Base-by-base conservation (phyloP, 805 yeast genomes). In the Brettanomyces naardenensis region DNA sequence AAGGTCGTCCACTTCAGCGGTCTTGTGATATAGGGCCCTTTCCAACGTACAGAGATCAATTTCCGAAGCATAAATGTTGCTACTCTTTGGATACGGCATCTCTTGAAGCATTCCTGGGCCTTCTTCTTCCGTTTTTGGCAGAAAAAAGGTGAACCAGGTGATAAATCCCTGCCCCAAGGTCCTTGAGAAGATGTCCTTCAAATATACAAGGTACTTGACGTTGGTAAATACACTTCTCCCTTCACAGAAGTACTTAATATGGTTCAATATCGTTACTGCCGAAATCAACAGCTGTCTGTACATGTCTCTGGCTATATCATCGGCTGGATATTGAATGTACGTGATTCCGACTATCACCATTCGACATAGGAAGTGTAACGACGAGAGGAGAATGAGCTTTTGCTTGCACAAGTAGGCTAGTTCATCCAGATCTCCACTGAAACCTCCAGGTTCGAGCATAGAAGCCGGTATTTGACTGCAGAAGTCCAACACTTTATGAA, bases 241-340 rank as follows among this genome's bases (percentile, higher is more conserved):
- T 14, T 33, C 30, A 18, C 36, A 33, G 13, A 33, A 6, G 21
- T 31, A 30, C 10, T 35, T 40, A 14, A 29, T 35, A 13, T 43
- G 47, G n/a, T 42, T 31, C 32, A 45, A 21, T 27, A 37, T 42
- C 19, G 35, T 40, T 14, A n/a, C 28, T 9, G 30, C 20, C 5
- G 29, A 6, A n/a, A 33, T 6, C 7, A 33, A 18, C 9, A 14
- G 7, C 27, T 32, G 9, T 18, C 11, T 10, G 15, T 20, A 21
- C 20, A 21, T n/a, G 13, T 32, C 18, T 27, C 18, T 10, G 25
- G 22, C 7, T 13, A 32, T 10, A 10, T 17, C 10, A 9, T 7
- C 10, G 9, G 17, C 11, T 14, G n/a, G 13, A 7, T 31, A n/a
- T 7, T 17, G 15, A 11, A 31, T 9, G 21, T 18, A 9, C 7